Base-by-base conservation (phyloP, 1,139 yeast genomes). In the Saccharomycopsis crataegensis region DNA sequence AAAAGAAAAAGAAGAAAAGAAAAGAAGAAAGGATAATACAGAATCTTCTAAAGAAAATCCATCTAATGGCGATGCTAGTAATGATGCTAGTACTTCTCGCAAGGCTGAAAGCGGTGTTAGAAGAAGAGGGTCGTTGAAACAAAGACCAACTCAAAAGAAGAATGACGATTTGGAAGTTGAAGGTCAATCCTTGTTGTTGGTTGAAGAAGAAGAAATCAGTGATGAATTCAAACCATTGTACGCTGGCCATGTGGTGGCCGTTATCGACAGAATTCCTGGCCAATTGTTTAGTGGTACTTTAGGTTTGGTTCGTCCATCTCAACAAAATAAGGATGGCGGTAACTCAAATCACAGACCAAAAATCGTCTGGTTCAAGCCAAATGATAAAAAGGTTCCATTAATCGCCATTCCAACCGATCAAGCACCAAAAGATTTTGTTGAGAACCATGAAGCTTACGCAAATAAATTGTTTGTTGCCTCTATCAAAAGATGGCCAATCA, bases 391-490 rank as follows among this genome's bases (percentile, higher is more conserved):
- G 60, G 99, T 93, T 17, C 99, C 99, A 6, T 77, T 93, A 61
- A 91, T 93, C 73, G 99, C 99, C 12, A 93, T 93, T 61, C 99
- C 99, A 46, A 93, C 98, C 2, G 99, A 93, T 65, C 96, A 93
- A 68, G 99, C 97, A 0, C 99, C 99, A 41, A 80, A 79, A 58
- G 98, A 93, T 67, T 91, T 93, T 70, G 94, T 93, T 46, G 96
- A 90, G 60, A 89, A 90, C 63, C 96, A 90, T 61, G 96, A 87
- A 56, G 77, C 75, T 53, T 93, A 93, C 63, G 77, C 88, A 0
- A 82, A 88, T 65, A 87, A 85, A 62, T 73, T 90, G 53, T 93
- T 93, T 65, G 94, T 93, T 59, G 98, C 98, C 0, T 86, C 96
- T 3, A 93, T 93, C 63, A 93, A 93, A 68, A 84, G 99, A 70